Evolutionary conservation across 148 eudicot species (phyloP).

Genomic region (Arctostaphylos glauca): DNA sequence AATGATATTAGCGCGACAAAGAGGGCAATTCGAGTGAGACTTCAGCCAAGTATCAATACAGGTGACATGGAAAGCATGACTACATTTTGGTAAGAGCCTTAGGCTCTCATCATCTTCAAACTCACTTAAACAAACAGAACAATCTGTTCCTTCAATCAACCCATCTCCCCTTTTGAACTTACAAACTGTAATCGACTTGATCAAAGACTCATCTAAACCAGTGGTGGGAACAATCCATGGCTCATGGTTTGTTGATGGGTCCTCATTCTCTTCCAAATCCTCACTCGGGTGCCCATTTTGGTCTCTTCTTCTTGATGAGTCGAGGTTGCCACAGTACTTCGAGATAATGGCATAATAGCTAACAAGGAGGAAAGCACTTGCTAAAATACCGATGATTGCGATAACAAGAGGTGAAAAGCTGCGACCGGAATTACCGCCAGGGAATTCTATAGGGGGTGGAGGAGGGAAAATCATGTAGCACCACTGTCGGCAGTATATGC

Average conservation of each 20-base stretch:
- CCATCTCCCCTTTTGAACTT: constrained; percentile 61
- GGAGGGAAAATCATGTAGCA: constrained; percentile 63
- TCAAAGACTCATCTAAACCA: constrained; percentile 67
- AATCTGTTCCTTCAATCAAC: constrained; percentile 43
- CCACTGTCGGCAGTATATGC: constrained; percentile 67
- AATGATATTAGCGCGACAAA: constrained; percentile 66
- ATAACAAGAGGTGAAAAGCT: constrained; percentile 81
- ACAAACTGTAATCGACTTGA: constrained; percentile 47
- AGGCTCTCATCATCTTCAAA: constrained; percentile 56
- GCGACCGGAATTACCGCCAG: constrained; percentile 28
- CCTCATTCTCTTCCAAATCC: constrained; percentile 30
- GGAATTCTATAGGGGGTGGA: constrained; percentile 52
- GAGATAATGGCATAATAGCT: constrained; percentile 77
- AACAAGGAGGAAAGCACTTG: constrained; percentile 71
- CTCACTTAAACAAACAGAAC: constrained; percentile 75
- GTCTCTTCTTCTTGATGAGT: constrained; percentile 27
- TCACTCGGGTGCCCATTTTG: constrained; percentile 15
- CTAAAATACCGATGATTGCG: constrained; percentile 65
- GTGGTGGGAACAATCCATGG: constrained; percentile 48
- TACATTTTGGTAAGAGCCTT: constrained; percentile 77
- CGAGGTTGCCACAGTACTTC: constrained; percentile 46
- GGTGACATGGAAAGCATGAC: constrained; percentile 73
- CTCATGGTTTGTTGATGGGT: constrained; percentile 38
- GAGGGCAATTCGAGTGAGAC: constrained; percentile 78
- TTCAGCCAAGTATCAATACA: constrained; percentile 90